These are phyloP conservation scores for Leishmania lainsoni DNA, from an alignment of 208 protist species.

Conservation along the genomic window DNA sequence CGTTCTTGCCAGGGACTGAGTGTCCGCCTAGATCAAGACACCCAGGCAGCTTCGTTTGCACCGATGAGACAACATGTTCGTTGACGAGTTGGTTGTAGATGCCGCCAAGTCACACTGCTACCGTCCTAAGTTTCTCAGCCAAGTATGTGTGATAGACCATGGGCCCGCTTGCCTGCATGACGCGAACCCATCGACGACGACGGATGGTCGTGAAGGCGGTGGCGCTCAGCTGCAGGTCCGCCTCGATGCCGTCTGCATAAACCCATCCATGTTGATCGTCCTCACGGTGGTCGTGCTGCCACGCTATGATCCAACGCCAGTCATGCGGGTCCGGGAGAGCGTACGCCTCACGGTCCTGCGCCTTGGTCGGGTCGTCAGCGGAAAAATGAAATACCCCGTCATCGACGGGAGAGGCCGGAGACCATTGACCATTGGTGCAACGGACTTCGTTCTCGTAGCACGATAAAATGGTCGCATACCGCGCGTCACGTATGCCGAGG, in stretches of 20 bases:
- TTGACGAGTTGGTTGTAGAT: neutral
- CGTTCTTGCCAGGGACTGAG: neutral
- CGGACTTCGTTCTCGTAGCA: constrained; percentile 71
- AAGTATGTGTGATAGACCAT: constrained; percentile 54
- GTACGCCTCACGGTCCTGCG: constrained; percentile 39
- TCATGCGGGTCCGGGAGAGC: constrained; percentile 36
- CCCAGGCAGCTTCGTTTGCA: neutral
- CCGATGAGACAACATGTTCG: neutral
- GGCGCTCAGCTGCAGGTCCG: constrained; percentile 30
- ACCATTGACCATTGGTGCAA: constrained; percentile 33
- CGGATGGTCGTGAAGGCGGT: constrained; percentile 30
- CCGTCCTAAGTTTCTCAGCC: neutral
- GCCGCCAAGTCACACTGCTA: neutral
- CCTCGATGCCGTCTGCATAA: constrained; percentile 37
- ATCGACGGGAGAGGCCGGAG: constrained; percentile 26
- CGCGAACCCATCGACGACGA: constrained; percentile 51
- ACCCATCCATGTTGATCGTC: constrained; percentile 61
- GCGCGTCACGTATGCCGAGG: constrained; percentile 34
- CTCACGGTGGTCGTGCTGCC: constrained; percentile 46
- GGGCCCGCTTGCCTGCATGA: constrained; percentile 63
- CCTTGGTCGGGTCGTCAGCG: constrained; percentile 23
- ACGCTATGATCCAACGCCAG: constrained; percentile 62
- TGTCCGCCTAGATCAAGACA: too few relatives aligned
- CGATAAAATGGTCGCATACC: constrained; percentile 40
- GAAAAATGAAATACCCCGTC: constrained; percentile 45